Evolutionary conservation across 192 early-diverging fungal genomes (phyloP).

Genomic region (Dissophora globulifera): DNA sequence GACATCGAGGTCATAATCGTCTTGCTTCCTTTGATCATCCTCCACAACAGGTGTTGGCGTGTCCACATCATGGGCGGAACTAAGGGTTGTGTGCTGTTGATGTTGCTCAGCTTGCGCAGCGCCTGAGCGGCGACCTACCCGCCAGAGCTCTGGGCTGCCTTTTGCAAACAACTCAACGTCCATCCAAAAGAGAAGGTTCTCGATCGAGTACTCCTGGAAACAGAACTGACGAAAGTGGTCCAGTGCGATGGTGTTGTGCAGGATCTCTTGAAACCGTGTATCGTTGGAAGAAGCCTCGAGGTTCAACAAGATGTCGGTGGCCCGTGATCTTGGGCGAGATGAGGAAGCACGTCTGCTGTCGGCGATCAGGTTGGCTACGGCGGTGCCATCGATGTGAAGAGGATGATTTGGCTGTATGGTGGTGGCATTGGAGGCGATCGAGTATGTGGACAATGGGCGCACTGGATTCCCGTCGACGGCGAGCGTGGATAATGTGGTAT

Average conservation of each 20-base stretch:
- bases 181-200: slow-evolving; percentile 85
- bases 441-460: neutral
- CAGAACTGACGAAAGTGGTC: slow-evolving; percentile 67
- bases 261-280: slow-evolving; percentile 50
- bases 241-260: slow-evolving; percentile 57
- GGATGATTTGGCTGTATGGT: slow-evolving; percentile 22
- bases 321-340: slow-evolving; percentile 9
- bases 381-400: neutral
- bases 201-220: slow-evolving; percentile 79
- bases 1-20: neutral
- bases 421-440: too few relatives aligned
- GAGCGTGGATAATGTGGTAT: too few relatives aligned
- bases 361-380: neutral
- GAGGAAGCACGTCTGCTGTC: neutral
- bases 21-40: neutral
- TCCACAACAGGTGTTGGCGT: too few relatives aligned
- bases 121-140: slow-evolving; percentile 2
- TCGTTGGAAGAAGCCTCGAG: slow-evolving; percentile 49
- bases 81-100: too few relatives aligned
- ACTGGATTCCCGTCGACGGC: too few relatives aligned
- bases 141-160: slow-evolving; percentile 13
- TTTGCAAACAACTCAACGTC: slow-evolving; percentile 82
- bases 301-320: slow-evolving; percentile 26
- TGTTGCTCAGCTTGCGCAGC: too few relatives aligned
- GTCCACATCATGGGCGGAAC: too few relatives aligned